A percentile compares a stretch with the other conserved stretches of the same genome.
These are phyloP conservation scores for Mycena venus DNA, from an alignment of 768 basidiomycete genomes.

Conservation along the genomic window DNA sequence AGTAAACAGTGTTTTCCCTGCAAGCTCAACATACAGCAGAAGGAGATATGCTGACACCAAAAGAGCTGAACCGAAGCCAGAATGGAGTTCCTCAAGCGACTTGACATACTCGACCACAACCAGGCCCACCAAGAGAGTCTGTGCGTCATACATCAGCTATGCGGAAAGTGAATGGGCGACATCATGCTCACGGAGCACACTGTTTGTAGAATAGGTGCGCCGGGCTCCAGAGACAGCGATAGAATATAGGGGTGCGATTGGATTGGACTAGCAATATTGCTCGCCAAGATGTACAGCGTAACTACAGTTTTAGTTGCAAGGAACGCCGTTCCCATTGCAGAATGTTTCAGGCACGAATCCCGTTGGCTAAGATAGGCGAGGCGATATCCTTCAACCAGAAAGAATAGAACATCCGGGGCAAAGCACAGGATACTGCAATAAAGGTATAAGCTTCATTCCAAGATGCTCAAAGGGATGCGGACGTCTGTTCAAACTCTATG, in stretches of 20 bases:
- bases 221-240: not conserved
- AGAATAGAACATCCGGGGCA: not conserved
- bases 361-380: not conserved
- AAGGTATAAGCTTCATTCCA: not conserved
- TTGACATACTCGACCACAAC: not conserved
- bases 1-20: not conserved
- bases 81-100: not conserved
- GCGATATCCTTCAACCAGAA: not conserved
- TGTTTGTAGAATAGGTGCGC: slow-evolving; percentile 10
- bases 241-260: not conserved
- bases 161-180: not conserved
- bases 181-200: not conserved
- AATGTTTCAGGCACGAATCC: not conserved
- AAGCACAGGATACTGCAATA: not conserved
- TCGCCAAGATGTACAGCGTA: not conserved
- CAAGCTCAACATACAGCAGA: not conserved
- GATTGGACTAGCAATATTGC: not conserved
- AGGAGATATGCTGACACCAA: not conserved
- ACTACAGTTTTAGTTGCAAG: not conserved
- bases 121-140: not conserved
- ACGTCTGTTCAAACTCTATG: slow-evolving; percentile 27
- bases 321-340: not conserved
- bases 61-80: not conserved
- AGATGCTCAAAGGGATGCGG: not conserved
- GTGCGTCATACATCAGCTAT: not conserved